Percentiles rank a stretch among this genome's conserved stretches.
phyloP scores from a whole-genome alignment of 306 rosid species.

The Acacia confusa region DNA sequence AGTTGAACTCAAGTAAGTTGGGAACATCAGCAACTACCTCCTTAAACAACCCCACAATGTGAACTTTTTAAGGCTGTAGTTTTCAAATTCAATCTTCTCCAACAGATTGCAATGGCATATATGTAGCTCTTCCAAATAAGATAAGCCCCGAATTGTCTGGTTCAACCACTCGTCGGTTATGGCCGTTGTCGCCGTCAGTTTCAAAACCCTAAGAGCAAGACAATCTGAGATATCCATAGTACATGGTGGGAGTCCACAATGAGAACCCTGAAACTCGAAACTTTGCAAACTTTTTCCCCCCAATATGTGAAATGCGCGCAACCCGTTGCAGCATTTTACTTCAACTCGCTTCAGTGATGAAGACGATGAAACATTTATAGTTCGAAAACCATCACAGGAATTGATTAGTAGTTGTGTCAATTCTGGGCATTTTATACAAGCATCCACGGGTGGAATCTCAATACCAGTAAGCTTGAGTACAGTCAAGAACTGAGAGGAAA shows the following conservation, averaged over 20 bases:
- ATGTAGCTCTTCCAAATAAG: background rate
- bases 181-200: background rate
- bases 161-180: background rate
- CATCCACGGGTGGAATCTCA: too few relatives aligned
- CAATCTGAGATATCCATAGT: background rate
- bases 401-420: background rate
- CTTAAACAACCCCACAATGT: background rate
- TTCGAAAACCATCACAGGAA: background rate
- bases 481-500: background rate
- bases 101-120: background rate
- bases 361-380: background rate
- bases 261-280: background rate
- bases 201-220: background rate
- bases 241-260: background rate
- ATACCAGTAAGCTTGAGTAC: background rate
- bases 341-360: background rate
- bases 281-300: background rate
- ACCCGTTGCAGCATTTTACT: background rate
- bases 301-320: background rate
- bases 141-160: background rate
- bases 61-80: background rate
- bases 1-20: background rate
- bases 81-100: background rate
- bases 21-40: background rate
- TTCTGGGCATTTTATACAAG: background rate